phyloP scores from a whole-genome alignment of 768 basidiomycete species.

The Cubamyces lactineus region DNA sequence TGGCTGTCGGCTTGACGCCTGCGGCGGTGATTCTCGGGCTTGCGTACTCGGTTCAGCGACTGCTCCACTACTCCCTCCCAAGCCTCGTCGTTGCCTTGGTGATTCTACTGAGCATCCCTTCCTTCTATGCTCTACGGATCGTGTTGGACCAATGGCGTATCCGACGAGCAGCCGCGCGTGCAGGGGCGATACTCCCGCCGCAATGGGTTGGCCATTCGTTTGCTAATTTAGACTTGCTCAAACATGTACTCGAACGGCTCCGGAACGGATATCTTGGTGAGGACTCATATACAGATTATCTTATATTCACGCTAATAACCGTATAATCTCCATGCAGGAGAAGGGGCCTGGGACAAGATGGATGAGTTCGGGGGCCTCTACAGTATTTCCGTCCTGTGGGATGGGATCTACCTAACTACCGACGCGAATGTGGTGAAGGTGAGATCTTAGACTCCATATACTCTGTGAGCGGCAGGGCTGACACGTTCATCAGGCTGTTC shows the following conservation, averaged over 20 bases:
- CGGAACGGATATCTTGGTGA: constrained; percentile 42
- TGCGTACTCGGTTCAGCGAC: not conserved
- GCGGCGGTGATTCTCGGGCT: not conserved
- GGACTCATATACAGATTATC: not conserved
- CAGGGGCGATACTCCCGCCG: constrained; percentile 30
- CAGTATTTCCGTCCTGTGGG: not conserved
- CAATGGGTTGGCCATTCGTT: constrained; percentile 34
- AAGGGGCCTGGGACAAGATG: constrained; percentile 5
- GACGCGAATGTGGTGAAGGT: constrained; percentile 10
- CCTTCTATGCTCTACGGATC: not conserved
- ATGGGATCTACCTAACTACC: not conserved
- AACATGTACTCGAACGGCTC: constrained; percentile 17
- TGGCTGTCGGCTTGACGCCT: not conserved
- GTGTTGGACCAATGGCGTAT: not conserved
- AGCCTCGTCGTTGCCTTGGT: not conserved
- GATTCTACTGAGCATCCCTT: constrained; percentile 6
- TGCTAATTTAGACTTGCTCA: constrained; percentile 41
- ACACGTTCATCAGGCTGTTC: constrained; percentile 34
- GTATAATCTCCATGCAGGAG: not conserved
- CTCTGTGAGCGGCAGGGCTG: too few relatives aligned
- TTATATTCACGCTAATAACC: too few relatives aligned
- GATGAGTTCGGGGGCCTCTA: not conserved
- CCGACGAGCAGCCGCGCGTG: not conserved
- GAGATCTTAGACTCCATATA: too few relatives aligned
- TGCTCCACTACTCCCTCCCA: not conserved